Evolutionary conservation across 306 rosid genomes (phyloP), one percentile per base, ranked within the genome.

Genomic region (Psophocarpus tetragonolobus): DNA sequence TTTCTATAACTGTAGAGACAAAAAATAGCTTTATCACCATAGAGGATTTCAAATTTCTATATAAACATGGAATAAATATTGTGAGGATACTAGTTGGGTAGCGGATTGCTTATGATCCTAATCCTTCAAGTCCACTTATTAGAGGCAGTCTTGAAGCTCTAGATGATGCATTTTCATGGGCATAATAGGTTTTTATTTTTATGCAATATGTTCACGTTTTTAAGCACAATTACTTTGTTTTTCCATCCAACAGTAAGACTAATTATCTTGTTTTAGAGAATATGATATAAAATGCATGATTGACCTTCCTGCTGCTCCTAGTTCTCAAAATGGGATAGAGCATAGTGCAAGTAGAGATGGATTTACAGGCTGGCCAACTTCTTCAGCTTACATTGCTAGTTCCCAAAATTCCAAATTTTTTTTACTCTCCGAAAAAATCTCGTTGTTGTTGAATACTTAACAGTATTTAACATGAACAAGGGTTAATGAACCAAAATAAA

Each of bases 1-100:
- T 64, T 83, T 77, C 54, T 71, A 24, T 47, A 45, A 86, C 79
- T 87, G 92, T 94, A 95, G 97, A 88, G 85, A 79, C 97, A 94
- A 87, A 96, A 86, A 89, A 87, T 84, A 90, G 89, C 87, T 95
- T 92, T 78, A 71, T 92, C 76, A 86, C 89, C 17, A 14, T 76
- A 36, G 93, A 87, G 57, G 97, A 94, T 89, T 94, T 94, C 87
- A 77, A 68, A 56, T 94, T 94, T 92, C 90, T 94, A 78, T 71
- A 80, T 77, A 84, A 87, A 85, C 93, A 88, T 79, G 97, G 97
- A 86, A 88, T 94, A 82, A 94, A 94, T 80, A 85, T 97, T 4
- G 98, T 89, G 84, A 91, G 98, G 87, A 92, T 92, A 58, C 98
- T 97, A 15, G 97, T 94, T 80, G 98, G 97, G 64, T 94, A 97